Conservation (phyloP, 2,329 filamentous ascomycete genomes). For the Epichloe coenophiala region DNA sequence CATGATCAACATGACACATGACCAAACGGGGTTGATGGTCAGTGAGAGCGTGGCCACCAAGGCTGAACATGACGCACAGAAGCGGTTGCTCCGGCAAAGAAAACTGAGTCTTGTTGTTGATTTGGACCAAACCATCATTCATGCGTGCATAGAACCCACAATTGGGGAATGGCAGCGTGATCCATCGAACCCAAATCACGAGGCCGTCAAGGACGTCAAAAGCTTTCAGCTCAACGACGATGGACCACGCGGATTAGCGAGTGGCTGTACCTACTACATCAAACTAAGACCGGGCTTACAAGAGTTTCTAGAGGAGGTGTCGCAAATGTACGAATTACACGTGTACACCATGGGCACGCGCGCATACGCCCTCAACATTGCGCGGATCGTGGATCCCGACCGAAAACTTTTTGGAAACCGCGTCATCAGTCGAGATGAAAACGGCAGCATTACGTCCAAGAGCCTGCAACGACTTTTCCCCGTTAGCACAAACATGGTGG, state of each 20-base stretch:
- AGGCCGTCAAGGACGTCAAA: conserved; percentile 76
- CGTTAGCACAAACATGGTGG: conserved; percentile 96
- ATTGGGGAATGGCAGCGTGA: conserved; percentile 93
- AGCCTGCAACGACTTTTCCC: conserved; percentile 84
- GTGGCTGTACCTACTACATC: conserved; percentile 93
- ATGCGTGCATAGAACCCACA: conserved; percentile 92
- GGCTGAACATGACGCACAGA: conserved; percentile 77
- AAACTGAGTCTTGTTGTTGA: conserved; percentile 93
- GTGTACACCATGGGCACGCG: conserved; percentile 99
- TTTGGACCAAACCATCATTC: conserved; percentile 95
- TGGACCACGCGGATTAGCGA: conserved; percentile 51
- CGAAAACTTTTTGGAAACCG: conserved; percentile 84
- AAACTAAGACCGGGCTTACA: conserved; percentile 83
- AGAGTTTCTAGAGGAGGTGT: conserved; percentile 65
- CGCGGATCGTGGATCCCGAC: conserved; percentile 82
- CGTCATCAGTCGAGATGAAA: conserved; percentile 93
- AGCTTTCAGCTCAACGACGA: conserved; percentile 85
- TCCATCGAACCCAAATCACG: conserved; percentile 76
- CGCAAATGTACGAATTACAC: conserved; percentile 81
- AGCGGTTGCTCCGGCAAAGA: conserved; percentile 61
- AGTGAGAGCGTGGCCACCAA: conserved; percentile 68
- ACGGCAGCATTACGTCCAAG: conserved; percentile 83
- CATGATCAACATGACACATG: conserved; percentile 88
- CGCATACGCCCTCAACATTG: conserved; percentile 87
- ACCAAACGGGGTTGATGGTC: conserved; percentile 75